A percentile compares a stretch with the other conserved stretches of the same genome.
These are phyloP conservation scores for Hortiboletus rubellus DNA, from an alignment of 1,284 basidiomycete species.

Conservation along the genomic window DNA sequence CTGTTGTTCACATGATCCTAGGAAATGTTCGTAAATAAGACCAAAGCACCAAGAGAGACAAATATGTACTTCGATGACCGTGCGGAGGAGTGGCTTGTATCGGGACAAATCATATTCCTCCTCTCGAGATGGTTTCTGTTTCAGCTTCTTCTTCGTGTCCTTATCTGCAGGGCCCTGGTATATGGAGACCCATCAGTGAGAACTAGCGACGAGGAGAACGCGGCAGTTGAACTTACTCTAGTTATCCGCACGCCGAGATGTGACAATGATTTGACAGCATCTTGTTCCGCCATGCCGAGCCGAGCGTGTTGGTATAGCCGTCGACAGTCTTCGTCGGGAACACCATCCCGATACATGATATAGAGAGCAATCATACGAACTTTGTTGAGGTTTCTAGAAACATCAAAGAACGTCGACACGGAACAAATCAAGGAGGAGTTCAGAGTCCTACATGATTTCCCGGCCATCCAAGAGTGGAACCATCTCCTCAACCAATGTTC, in stretches of 20 bases:
- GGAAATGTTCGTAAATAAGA: neutral
- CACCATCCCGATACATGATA: slow-evolving; percentile 94
- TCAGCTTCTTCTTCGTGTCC: slow-evolving; percentile 78
- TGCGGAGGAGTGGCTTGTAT: slow-evolving; percentile 85
- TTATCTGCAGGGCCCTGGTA: slow-evolving; percentile 67
- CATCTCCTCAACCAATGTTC: slow-evolving; percentile 97
- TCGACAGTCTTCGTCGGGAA: slow-evolving; percentile 95
- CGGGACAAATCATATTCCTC: slow-evolving; percentile 97
- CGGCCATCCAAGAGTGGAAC: slow-evolving; percentile 91
- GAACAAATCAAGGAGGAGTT: neutral
- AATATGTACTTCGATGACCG: slow-evolving; percentile 73
- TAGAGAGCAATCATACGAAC: slow-evolving; percentile 97
- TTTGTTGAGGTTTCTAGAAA: slow-evolving; percentile 82
- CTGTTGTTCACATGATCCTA: slow-evolving; percentile 83
- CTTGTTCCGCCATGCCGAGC: slow-evolving; percentile 86
- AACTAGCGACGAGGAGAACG: neutral
- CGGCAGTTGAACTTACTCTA: slow-evolving; percentile 55
- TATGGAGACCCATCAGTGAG: neutral
- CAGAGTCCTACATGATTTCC: slow-evolving; percentile 66
- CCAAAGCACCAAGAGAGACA: neutral
- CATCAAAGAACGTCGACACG: neutral
- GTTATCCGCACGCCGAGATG: slow-evolving; percentile 84
- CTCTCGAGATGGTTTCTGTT: slow-evolving; percentile 70
- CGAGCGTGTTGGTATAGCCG: slow-evolving; percentile 97
- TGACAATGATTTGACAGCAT: slow-evolving; percentile 87